Evolutionary conservation across 2,329 filamentous ascomycete genomes (phyloP), one percentile per base, ranked within the genome.

Genomic region (Sclerotinia borealis): DNA sequence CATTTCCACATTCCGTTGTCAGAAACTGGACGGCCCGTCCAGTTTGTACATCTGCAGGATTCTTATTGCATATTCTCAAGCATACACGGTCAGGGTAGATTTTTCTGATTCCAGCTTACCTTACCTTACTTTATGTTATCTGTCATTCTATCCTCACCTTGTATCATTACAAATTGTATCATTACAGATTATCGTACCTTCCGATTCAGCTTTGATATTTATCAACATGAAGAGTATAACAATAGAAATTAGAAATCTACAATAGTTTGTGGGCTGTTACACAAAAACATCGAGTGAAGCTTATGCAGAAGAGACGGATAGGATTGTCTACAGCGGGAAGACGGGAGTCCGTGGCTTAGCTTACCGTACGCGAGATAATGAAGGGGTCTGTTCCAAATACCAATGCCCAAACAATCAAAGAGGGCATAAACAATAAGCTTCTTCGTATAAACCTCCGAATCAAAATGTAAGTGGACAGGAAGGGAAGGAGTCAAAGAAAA

Each of bases 271-370:
- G 9, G 34, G n/a, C 27, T 27, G 41, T 52, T 17, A 29, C 25
- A 52, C 17, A 52, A 41, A n/a, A n/a, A n/a, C n/a, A n/a, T 15
- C 8, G 27, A 45, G 15, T 39, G n/a, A 61, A 61, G 59, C 59
- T 54, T 55, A 62, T 62, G 60, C 50, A 45, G 60, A 56, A 45
- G 19, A 39, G 50, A 43, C 47, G 6, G 48, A 56, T n/a, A 45
- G 29, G 37, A 37, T 47, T 29, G 45, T 13, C 51, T 43, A 56
- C 22, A 36, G 61, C 54, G 61, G 61, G 61, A 63, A 62, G 59
- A 58, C 68, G 67, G 67, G 52, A 66, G 59, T 67, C 62, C 67
- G 68, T 64, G 51, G 47, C 22, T 54, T 39, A 50, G 58, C 64
- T 64, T 56, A 56, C 60, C 41, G 50, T 62, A 48, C 52, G 60